phyloP scores from a whole-genome alignment of 2,329 filamentous ascomycete genomes.

The Setomelanomma holmii region DNA sequence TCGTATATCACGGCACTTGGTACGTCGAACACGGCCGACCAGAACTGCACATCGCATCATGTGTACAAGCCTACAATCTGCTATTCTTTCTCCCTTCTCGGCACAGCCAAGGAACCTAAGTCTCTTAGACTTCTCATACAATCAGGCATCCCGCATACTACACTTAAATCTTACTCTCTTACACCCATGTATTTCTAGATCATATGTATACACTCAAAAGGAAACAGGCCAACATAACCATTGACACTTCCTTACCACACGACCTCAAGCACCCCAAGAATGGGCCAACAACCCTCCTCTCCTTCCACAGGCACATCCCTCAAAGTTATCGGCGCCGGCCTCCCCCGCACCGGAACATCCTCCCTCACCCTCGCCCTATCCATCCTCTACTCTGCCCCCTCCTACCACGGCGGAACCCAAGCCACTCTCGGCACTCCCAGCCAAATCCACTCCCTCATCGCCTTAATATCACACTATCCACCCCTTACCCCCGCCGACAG shows the following conservation, averaged over 20 bases:
- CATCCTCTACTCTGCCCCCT: constrained; percentile 57
- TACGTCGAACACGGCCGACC: too few relatives aligned
- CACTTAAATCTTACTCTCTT: too few relatives aligned
- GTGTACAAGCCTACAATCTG: too few relatives aligned
- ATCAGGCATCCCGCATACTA: too few relatives aligned
- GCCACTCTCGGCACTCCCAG: constrained; percentile 19
- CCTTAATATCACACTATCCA: constrained; percentile 25
- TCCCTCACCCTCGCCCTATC: constrained; percentile 59
- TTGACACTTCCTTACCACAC: neutral
- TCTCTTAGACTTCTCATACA: too few relatives aligned
- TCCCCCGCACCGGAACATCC: constrained; percentile 58
- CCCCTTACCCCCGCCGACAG: constrained; percentile 8
- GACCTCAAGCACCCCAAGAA: constrained; percentile 1
- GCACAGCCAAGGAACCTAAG: too few relatives aligned
- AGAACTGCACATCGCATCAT: too few relatives aligned
- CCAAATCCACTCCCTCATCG: constrained; percentile 31
- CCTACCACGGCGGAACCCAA: constrained; percentile 59
- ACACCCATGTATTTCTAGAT: too few relatives aligned
- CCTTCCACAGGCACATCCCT: constrained; percentile 33
- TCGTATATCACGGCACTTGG: too few relatives aligned
- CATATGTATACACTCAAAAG: too few relatives aligned
- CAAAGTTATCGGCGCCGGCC: constrained; percentile 54
- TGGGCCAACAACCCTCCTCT: constrained; percentile 26
- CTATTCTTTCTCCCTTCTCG: too few relatives aligned
- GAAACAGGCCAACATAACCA: too few relatives aligned